Percentiles rank a stretch among this genome's conserved stretches.
phyloP scores from a whole-genome alignment of 2,329 filamentous ascomycete species.

The Sarocladium oryzae region DNA sequence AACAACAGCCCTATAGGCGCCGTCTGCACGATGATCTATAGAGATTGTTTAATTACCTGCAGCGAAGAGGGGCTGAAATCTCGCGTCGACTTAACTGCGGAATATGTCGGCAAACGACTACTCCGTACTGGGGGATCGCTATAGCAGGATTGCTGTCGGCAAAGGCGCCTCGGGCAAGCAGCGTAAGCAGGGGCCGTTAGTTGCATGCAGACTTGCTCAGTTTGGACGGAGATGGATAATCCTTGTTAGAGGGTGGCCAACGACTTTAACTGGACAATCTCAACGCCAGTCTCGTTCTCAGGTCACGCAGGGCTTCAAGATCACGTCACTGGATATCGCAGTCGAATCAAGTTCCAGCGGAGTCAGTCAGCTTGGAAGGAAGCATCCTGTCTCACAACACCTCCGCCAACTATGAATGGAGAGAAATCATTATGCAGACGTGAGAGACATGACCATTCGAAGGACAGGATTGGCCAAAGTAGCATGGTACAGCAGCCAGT shows the following conservation, averaged over 20 bases:
- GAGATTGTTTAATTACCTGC: neutral
- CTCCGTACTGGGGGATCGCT: neutral
- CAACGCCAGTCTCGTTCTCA: neutral
- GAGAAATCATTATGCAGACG: neutral
- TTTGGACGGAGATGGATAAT: no score
- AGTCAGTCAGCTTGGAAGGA: neutral
- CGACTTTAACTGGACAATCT: neutral
- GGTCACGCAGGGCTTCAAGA: neutral
- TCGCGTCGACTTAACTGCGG: neutral
- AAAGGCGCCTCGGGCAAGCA: conserved; percentile 6
- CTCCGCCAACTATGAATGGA: neutral
- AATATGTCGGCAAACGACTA: conserved; percentile 7
- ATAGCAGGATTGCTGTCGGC: neutral
- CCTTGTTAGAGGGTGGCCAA: no score
- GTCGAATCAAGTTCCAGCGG: neutral
- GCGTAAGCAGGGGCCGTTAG: neutral
- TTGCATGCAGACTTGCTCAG: neutral
- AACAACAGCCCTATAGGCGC: conserved; percentile 1
- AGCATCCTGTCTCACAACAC: neutral
- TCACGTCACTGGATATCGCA: neutral
- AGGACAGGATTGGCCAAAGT: neutral
- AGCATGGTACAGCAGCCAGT: neutral
- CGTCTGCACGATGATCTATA: neutral
- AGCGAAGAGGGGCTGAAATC: neutral
- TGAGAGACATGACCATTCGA: neutral